A percentile compares a stretch with the other conserved stretches of the same genome.
Conservation (phyloP, 495 filamentous ascomycete genomes). For the Trichoderma erinaceum region DNA sequence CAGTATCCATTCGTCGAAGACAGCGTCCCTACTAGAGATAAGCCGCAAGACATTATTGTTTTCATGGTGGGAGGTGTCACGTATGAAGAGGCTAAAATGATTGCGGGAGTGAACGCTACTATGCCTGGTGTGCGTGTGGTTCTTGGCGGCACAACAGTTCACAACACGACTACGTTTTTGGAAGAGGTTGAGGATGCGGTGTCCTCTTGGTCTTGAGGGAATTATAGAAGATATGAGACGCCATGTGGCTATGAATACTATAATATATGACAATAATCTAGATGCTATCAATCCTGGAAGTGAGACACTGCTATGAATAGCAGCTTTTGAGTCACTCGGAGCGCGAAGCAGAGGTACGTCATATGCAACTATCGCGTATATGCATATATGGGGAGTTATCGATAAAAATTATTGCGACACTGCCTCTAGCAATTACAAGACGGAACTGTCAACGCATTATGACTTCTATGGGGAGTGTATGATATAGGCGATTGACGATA, state of each 20-base stretch:
- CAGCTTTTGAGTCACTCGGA: background rate
- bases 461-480: background rate
- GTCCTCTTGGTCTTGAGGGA: conserved; percentile 82
- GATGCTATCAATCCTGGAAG: background rate
- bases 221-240: conserved; percentile 32
- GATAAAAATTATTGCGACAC: conserved; percentile 13
- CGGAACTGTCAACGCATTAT: background rate
- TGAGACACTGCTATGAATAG: background rate
- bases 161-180: conserved; percentile 81
- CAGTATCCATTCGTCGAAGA: conserved; percentile 92
- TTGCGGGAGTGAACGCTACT: conserved; percentile 85
- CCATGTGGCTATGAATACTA: background rate
- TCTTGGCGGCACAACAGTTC: conserved; percentile 74
- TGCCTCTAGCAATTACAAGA: background rate
- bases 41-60: conserved; percentile 91
- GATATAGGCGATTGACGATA: background rate
- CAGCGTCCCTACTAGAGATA: conserved; percentile 74
- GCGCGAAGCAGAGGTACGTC: background rate
- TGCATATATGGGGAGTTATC: background rate
- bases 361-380: background rate
- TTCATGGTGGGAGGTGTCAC: conserved; percentile 91
- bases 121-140: conserved; percentile 85
- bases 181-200: conserved; percentile 81
- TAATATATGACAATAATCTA: background rate
- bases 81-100: conserved; percentile 93